Conservation (phyloP, 2,329 filamentous ascomycete species). For the Neofusicoccum parvum region DNA sequence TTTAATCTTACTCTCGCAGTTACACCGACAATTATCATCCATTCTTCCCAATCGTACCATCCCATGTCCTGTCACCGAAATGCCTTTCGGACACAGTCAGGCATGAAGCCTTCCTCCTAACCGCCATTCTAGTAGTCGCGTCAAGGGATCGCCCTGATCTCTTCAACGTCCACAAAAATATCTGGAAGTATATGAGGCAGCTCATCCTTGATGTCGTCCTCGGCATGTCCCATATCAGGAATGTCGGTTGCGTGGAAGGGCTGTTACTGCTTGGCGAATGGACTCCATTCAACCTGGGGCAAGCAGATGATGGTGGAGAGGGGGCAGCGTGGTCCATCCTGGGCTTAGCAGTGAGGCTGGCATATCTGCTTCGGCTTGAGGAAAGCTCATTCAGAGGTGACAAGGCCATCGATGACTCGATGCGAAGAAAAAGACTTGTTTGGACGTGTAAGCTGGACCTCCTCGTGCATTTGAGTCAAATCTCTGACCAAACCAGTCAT, state of each 20-base stretch:
- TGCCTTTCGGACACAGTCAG: constrained; percentile 1
- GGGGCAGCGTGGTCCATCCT: constrained; percentile 21
- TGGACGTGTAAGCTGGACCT: constrained; percentile 19
- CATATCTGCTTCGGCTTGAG: constrained; percentile 22
- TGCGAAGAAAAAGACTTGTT: constrained; percentile 20
- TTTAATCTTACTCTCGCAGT: background rate
- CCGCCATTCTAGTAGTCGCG: constrained; percentile 21
- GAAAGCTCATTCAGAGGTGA: constrained; percentile 20
- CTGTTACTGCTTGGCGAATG: constrained; percentile 22
- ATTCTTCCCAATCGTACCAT: constrained; percentile 20
- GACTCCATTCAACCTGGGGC: constrained; percentile 13
- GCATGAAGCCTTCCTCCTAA: constrained; percentile 21
- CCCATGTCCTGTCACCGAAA: constrained; percentile 1
- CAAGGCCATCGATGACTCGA: constrained; percentile 6
- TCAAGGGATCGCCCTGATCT: constrained; percentile 21
- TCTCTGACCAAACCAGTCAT: background rate
- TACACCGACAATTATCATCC: constrained; percentile 22
- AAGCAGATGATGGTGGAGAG: constrained; percentile 21
- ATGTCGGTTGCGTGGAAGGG: constrained; percentile 23
- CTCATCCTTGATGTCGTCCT: constrained; percentile 20
- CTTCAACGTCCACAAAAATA: background rate
- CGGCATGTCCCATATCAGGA: constrained; percentile 14
- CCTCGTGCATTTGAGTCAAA: too few relatives aligned
- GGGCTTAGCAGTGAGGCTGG: constrained; percentile 21
- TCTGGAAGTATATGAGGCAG: constrained; percentile 19